Evolutionary conservation across 495 filamentous ascomycete genomes (phyloP).

Genomic region (Penicillium parvum): DNA sequence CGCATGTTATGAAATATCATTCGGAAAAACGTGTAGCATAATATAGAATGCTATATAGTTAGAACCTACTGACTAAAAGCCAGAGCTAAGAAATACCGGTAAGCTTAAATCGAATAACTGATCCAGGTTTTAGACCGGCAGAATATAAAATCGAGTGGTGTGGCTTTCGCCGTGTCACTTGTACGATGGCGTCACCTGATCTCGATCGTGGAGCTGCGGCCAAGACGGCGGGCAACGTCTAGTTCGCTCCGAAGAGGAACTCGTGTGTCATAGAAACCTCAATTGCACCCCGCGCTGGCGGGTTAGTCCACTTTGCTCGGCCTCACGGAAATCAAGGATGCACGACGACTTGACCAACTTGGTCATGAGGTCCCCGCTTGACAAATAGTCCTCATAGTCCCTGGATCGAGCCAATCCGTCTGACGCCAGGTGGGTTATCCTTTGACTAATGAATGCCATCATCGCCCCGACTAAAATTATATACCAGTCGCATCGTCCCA

Average conservation of each 20-base stretch:
- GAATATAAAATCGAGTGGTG: too few species aligned
- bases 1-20: too few species aligned
- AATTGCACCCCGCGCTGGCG: slow-evolving; percentile 1
- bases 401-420: slow-evolving; percentile 8
- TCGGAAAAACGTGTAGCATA: too few species aligned
- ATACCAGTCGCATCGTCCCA: slow-evolving; percentile 7
- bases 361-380: slow-evolving; percentile 16
- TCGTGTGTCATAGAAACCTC: slow-evolving; percentile 20
- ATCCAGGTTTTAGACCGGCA: too few species aligned
- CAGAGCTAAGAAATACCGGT: too few species aligned
- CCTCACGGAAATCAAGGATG: slow-evolving; percentile 14
- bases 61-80: too few species aligned
- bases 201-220: neutral
- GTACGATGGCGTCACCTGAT: neutral
- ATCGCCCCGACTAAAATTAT: slow-evolving; percentile 21
- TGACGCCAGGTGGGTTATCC: slow-evolving; percentile 4
- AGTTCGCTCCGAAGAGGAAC: slow-evolving; percentile 6
- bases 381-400: slow-evolving; percentile 16
- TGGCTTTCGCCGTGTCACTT: too few species aligned
- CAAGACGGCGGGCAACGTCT: neutral
- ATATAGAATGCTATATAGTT: too few species aligned
- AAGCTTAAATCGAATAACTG: too few species aligned
- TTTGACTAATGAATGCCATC: slow-evolving; percentile 23
- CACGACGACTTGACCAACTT: slow-evolving; percentile 6
- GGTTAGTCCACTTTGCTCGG: slow-evolving; percentile 12